phyloP scores from a whole-genome alignment of 306 rosid genomes.

The Echinosophora koreensis region DNA sequence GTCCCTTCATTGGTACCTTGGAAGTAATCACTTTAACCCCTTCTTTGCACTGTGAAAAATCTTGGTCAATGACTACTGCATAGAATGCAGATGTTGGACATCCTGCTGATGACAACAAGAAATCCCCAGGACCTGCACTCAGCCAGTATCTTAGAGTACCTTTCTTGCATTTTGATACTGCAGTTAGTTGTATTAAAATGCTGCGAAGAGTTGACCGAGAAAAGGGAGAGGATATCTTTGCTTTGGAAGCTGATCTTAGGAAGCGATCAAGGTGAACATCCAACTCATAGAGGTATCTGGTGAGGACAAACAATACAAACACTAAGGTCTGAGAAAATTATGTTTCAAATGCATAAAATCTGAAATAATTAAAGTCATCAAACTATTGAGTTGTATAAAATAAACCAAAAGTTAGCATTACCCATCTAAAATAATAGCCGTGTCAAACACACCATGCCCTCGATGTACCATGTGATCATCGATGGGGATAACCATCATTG shows the following conservation, averaged over 20 bases:
- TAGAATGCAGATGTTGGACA: constrained; percentile 78
- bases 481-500: constrained; percentile 71
- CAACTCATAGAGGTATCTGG: constrained; percentile 81
- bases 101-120: constrained; percentile 72
- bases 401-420: constrained; percentile 41
- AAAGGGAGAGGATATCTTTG: constrained; percentile 73
- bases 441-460: constrained; percentile 73
- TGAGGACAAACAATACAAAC: constrained; percentile 24
- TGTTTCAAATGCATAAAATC: not conserved
- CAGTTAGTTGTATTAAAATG: constrained; percentile 83
- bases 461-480: constrained; percentile 78
- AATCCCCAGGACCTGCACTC: constrained; percentile 94
- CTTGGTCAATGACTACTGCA: constrained; percentile 78
- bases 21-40: constrained; percentile 90
- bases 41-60: constrained; percentile 71
- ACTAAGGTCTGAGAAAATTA: constrained; percentile 25
- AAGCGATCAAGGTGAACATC: constrained; percentile 85
- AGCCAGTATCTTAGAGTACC: constrained; percentile 89
- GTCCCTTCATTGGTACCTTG: constrained; percentile 74
- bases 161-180: constrained; percentile 73
- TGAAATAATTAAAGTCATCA: constrained; percentile 14
- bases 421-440: constrained; percentile 71
- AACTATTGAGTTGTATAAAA: constrained; percentile 4
- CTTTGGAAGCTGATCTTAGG: constrained; percentile 80
- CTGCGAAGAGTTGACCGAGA: constrained; percentile 67